Evolutionary conservation across 2,329 filamentous ascomycete genomes (phyloP).

Genomic region (Sordariomycetes sp.): DNA sequence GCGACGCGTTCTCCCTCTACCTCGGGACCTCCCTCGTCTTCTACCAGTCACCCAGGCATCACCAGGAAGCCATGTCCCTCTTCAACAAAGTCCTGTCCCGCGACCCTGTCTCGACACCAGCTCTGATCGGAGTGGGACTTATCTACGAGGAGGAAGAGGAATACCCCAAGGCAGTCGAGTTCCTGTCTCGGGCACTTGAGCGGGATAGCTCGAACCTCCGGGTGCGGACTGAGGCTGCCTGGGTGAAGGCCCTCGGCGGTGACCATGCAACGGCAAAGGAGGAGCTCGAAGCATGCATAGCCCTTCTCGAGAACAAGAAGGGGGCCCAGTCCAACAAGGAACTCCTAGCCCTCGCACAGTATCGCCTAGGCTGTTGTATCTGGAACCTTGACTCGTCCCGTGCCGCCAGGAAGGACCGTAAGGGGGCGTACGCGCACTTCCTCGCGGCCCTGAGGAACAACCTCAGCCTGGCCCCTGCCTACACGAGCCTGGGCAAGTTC

Average conservation of each 20-base stretch:
- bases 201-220: conserved; percentile 63
- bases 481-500: conserved; percentile 80
- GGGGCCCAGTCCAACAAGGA: conserved; percentile 42
- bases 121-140: conserved; percentile 78
- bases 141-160: conserved; percentile 92
- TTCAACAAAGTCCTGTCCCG: conserved; percentile 72
- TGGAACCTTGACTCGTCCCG: conserved; percentile 74
- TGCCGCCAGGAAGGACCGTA: conserved; percentile 63
- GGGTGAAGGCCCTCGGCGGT: conserved; percentile 77
- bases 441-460: conserved; percentile 75
- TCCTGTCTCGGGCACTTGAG: conserved; percentile 61
- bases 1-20: conserved; percentile 61
- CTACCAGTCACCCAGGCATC: conserved; percentile 80
- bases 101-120: conserved; percentile 63
- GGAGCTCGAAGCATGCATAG: conserved; percentile 59
- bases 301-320: conserved; percentile 48
- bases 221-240: conserved; percentile 77
- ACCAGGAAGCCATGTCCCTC: conserved; percentile 73
- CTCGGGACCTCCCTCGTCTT: conserved; percentile 83
- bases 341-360: conserved; percentile 73
- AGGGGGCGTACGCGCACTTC: conserved; percentile 73
- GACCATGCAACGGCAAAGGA: conserved; percentile 54
- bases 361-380: conserved; percentile 73
- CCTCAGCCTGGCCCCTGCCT: conserved; percentile 77
- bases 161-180: conserved; percentile 67